Evolutionary conservation across 208 protist genomes (phyloP).

Genomic region (Wallacemonas rigidus): DNA sequence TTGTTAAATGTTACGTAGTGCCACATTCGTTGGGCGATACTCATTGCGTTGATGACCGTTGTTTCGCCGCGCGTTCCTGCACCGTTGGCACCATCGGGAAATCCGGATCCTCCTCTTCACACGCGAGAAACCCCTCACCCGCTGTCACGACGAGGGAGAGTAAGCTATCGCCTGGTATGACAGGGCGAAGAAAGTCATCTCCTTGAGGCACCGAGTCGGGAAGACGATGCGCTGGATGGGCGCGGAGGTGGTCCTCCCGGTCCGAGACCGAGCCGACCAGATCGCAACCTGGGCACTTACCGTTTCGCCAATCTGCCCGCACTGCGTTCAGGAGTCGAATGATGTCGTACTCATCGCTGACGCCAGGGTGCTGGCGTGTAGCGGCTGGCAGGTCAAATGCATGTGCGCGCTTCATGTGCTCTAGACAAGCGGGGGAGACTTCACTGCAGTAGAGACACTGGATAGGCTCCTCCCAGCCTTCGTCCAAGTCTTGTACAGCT

Average conservation of each 20-base stretch:
- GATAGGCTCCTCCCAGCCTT: conserved; percentile 54
- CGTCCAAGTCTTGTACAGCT: conserved; percentile 47
- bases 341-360: conserved; percentile 74
- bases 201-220: conserved; percentile 38
- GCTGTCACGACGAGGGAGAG: conserved; percentile 68
- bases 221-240: conserved; percentile 45
- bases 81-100: conserved; percentile 83
- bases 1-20: too few species aligned
- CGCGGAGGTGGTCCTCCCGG: conserved; percentile 49
- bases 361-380: conserved; percentile 38
- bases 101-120: conserved; percentile 56
- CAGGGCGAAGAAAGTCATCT: conserved; percentile 59
- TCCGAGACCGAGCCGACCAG: conserved; percentile 9
- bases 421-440: conserved; percentile 37
- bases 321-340: conserved; percentile 80
- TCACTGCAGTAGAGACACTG: conserved; percentile 71
- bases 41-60: conserved; percentile 5
- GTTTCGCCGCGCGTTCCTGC: conserved; percentile 18
- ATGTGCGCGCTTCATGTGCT: conserved; percentile 59
- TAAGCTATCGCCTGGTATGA: conserved; percentile 67
- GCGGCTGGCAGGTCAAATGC: conserved; percentile 52
- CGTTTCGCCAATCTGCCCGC: conserved; percentile 30
- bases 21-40: too few species aligned
- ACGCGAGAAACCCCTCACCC: conserved; percentile 44
- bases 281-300: neutral